Base-by-base conservation (phyloP, 495 filamentous ascomycete genomes). In the Daldinia vernicosa region DNA sequence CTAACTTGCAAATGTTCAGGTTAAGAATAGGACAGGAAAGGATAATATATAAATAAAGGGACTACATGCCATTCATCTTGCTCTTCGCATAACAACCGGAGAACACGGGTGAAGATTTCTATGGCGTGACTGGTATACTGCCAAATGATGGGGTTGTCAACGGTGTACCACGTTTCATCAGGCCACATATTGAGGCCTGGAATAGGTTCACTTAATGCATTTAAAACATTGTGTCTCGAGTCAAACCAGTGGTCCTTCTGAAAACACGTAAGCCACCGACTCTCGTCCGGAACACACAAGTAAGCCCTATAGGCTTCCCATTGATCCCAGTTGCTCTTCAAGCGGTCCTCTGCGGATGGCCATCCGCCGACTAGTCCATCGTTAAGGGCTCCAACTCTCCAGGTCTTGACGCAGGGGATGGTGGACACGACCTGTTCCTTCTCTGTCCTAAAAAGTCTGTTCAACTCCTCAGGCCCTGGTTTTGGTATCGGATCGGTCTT, bases 71-170 rank as follows among this genome's bases (percentile, higher is more conserved):
- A 69, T 51, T 32, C 52, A 43, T 45, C 26, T 37, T 43, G 66
- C 12, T 62, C 59, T 27, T 15, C 1, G n/a, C 58, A 63, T 14
- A 63, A 9, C 22, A 26, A 28, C 11, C n/a, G 30, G 28, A 63
- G 32, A 32, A 63, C 8, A 24, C 66, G 66, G 11, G 4, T 12
- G 30, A 24, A 14, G 3, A 63, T 9, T 39, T 69, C 66, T n/a
- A 69, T 17, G 2, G 40, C 58, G 9, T 35, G 2, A 22, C 37
- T 11, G 19, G 56, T n/a, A 35, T 0, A 15, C n/a, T 50, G 14
- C 58, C 55, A 60, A n/a, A 69, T 47, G 5, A 57, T 14, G 6
- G 28, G 27, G 33, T 69, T 69, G 52, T 69, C 58, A 19, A 69
- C 59, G 30, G 26, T 63, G 51, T 60, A 69, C 59, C 50, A 67